Evolutionary conservation across 345 rosid genomes (phyloP).

Genomic region (Cochlearia excelsa): DNA sequence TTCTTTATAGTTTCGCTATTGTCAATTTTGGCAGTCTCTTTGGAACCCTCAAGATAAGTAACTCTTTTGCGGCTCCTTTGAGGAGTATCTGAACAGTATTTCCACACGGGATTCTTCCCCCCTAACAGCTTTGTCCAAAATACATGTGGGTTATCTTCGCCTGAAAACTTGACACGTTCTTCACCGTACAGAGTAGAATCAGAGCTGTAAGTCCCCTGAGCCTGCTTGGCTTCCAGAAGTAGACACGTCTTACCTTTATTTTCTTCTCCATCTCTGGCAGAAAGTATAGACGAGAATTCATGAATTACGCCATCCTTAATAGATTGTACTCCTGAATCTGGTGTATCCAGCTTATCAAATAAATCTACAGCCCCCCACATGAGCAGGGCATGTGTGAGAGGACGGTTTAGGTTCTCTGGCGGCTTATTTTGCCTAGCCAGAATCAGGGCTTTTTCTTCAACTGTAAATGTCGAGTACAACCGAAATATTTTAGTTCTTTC

Average conservation of each 20-base stretch:
- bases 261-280: constrained; percentile 41
- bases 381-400: constrained; percentile 54
- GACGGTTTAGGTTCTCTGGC: constrained; percentile 47
- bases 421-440: constrained; percentile 57
- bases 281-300: constrained; percentile 54
- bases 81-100: constrained; percentile 47
- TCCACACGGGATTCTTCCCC: constrained; percentile 72
- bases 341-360: constrained; percentile 50
- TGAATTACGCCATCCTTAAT: constrained; percentile 42
- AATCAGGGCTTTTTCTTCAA: constrained; percentile 75
- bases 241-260: constrained; percentile 37
- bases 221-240: constrained; percentile 58
- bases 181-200: constrained; percentile 59
- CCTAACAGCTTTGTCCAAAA: constrained; percentile 72
- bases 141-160: constrained; percentile 53
- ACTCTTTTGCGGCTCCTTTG: constrained; percentile 71
- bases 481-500: constrained; percentile 71
- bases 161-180: constrained; percentile 41
- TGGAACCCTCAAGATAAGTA: constrained; percentile 36
- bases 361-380: constrained; percentile 81
- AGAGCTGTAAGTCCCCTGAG: constrained; percentile 47
- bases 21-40: constrained; percentile 33
- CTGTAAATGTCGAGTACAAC: constrained; percentile 63
- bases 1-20: constrained; percentile 47
- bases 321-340: constrained; percentile 34